A percentile compares a stretch with the other conserved stretches of the same genome.
Evolutionary conservation across 2,329 filamentous ascomycete genomes (phyloP).

Genomic region (Exophiala xenobiotica): DNA sequence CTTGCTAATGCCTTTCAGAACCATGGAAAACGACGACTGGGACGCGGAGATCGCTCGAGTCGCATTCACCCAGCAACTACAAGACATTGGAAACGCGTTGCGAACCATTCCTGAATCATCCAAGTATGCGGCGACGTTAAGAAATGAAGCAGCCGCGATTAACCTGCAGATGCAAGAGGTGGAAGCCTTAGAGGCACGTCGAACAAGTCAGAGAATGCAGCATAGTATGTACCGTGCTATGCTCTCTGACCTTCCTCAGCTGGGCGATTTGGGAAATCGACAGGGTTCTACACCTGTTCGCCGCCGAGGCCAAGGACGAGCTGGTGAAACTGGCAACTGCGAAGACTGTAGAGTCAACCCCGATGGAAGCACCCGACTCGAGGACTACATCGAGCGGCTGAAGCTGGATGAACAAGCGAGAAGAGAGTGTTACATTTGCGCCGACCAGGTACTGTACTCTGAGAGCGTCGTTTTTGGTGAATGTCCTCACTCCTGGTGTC

Average conservation of each 20-base stretch:
- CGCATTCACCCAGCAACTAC: conserved; percentile 2
- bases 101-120: not conserved
- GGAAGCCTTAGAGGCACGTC: not conserved
- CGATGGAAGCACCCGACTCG: conserved; percentile 5
- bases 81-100: conserved; percentile 1
- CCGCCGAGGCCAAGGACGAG: not conserved
- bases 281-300: not conserved
- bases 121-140: not conserved
- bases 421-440: conserved; percentile 11
- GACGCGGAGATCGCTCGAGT: no score
- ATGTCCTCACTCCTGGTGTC: conserved; percentile 20
- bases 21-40: no score
- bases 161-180: conserved; percentile 6
- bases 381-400: conserved; percentile 6
- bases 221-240: conserved; percentile 18
- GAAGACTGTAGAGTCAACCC: conserved; percentile 8
- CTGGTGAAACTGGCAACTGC: conserved; percentile 9
- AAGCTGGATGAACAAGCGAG: conserved; percentile 7
- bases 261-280: no score
- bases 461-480: not conserved
- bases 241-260: conserved; percentile 8
- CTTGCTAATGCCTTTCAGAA: no score
- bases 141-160: conserved; percentile 1
- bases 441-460: not conserved
- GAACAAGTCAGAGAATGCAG: conserved; percentile 7